Conservation (phyloP, 352 stramenopile species). For the Globisporangium lucens region DNA sequence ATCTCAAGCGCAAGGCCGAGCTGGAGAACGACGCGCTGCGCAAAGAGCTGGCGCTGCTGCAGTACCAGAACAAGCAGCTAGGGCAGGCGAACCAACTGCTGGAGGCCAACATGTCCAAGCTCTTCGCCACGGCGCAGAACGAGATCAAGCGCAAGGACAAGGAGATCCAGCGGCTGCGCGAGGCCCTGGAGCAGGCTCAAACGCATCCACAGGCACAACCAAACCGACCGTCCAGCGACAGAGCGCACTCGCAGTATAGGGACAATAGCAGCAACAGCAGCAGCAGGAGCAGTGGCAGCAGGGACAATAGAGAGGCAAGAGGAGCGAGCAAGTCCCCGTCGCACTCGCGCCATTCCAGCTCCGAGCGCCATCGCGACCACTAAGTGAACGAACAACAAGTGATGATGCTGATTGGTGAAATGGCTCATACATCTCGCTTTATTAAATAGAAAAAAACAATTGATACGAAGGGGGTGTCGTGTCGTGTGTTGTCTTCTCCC, state of each 20-base stretch:
- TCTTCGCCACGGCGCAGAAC: conserved; percentile 72
- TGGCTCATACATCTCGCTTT: conserved; percentile 11
- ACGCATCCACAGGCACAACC: not conserved
- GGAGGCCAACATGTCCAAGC: conserved; percentile 68
- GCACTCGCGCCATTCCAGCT: conserved; percentile 6
- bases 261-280: not conserved
- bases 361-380: conserved; percentile 2
- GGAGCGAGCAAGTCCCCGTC: conserved; percentile 1
- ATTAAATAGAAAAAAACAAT: conserved; percentile 43
- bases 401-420: not conserved
- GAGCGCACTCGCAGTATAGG: not conserved
- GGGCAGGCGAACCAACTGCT: conserved; percentile 55
- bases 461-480: conserved; percentile 2
- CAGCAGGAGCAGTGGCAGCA: not conserved
- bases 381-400: not conserved
- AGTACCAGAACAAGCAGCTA: conserved; percentile 58
- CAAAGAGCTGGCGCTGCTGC: conserved; percentile 56
- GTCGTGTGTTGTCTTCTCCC: not conserved
- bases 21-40: conserved; percentile 47
- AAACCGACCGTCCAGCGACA: not conserved
- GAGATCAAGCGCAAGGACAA: conserved; percentile 78
- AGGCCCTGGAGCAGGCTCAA: conserved; percentile 27
- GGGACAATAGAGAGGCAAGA: not conserved
- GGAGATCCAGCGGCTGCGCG: conserved; percentile 67
- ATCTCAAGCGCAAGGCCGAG: conserved; percentile 53